Percentiles rank a stretch among this genome's conserved stretches.
phyloP scores from a whole-genome alignment of 176 grass and related monocot genomes.

The Lolium perenne region DNA sequence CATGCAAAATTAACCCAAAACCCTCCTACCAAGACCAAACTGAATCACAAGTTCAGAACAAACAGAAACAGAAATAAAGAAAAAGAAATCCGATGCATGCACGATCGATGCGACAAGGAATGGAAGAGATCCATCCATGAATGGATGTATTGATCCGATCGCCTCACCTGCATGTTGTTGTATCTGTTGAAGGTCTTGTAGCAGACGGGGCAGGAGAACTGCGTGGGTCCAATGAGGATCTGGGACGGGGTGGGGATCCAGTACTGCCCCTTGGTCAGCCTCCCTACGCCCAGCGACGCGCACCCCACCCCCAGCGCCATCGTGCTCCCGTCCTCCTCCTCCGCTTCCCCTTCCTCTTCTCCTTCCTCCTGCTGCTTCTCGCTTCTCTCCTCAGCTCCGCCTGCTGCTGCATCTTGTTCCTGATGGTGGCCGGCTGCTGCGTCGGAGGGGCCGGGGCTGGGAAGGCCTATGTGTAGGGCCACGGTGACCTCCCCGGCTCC shows the following conservation, averaged over 20 bases:
- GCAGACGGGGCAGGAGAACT: conserved; percentile 92
- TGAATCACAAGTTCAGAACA: not conserved
- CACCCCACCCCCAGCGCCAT: conserved; percentile 55
- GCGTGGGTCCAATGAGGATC: conserved; percentile 90
- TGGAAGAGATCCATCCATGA: not conserved
- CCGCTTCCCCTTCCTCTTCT: not conserved
- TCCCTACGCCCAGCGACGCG: conserved; percentile 62
- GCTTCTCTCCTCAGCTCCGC: not conserved
- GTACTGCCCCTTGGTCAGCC: conserved; percentile 85
- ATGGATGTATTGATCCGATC: not conserved
- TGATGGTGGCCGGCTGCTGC: not conserved
- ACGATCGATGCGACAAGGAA: not conserved
- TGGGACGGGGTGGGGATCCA: conserved; percentile 91
- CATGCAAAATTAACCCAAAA: conserved; percentile 9
- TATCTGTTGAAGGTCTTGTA: conserved; percentile 90
- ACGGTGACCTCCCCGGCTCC: conserved; percentile 63
- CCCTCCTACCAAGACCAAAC: not conserved
- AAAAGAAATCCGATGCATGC: not conserved
- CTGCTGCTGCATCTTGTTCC: not conserved
- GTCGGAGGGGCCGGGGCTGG: conserved; percentile 48
- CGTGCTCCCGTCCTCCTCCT: conserved; percentile 7
- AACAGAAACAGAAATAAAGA: not conserved
- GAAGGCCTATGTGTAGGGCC: conserved; percentile 79
- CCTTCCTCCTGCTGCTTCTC: not conserved
- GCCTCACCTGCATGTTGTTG: conserved; percentile 88